These are phyloP conservation scores for Mollisia scopiformis DNA, from an alignment of 2,329 filamentous ascomycete genomes.

Conservation along the genomic window DNA sequence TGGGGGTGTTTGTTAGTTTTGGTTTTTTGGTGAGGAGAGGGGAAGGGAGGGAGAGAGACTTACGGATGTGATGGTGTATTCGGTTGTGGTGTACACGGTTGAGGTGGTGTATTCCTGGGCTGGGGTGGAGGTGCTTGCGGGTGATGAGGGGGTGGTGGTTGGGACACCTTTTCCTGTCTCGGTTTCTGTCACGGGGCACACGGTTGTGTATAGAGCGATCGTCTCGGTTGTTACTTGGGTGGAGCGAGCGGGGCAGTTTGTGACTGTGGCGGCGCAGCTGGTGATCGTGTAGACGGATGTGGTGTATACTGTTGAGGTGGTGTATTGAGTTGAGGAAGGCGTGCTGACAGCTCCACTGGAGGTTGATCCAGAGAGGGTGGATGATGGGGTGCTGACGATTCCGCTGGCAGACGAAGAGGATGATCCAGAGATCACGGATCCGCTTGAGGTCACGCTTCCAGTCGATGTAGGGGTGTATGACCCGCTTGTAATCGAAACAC, in stretches of 20 bases:
- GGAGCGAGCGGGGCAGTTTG: constrained; percentile 52
- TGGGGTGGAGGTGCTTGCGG: constrained; percentile 29
- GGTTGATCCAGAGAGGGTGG: neutral
- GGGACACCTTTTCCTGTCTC: constrained; percentile 21
- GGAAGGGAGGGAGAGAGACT: too few relatives aligned
- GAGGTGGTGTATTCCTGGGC: constrained; percentile 8
- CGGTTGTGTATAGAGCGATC: constrained; percentile 41
- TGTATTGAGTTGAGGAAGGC: constrained; percentile 5
- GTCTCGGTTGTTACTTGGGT: constrained; percentile 39
- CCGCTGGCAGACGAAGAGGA: neutral
- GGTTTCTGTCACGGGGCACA: constrained; percentile 41
- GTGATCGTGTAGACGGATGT: constrained; percentile 54
- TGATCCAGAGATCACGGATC: neutral
- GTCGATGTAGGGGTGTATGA: neutral
- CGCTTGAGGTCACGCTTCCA: neutral
- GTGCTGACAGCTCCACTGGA: neutral
- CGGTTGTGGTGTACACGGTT: constrained; percentile 52
- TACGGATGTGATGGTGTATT: constrained; percentile 54
- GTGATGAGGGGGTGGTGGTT: neutral
- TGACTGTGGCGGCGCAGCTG: constrained; percentile 48
- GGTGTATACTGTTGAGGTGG: constrained; percentile 47
- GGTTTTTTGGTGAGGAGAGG: too few relatives aligned
- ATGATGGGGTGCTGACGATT: too few relatives aligned
- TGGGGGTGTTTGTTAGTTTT: too few relatives aligned
- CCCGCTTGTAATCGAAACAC: neutral